These are phyloP conservation scores for Orobanche coerulescens DNA, from an alignment of 257 asterid species.

Conservation along the genomic window DNA sequence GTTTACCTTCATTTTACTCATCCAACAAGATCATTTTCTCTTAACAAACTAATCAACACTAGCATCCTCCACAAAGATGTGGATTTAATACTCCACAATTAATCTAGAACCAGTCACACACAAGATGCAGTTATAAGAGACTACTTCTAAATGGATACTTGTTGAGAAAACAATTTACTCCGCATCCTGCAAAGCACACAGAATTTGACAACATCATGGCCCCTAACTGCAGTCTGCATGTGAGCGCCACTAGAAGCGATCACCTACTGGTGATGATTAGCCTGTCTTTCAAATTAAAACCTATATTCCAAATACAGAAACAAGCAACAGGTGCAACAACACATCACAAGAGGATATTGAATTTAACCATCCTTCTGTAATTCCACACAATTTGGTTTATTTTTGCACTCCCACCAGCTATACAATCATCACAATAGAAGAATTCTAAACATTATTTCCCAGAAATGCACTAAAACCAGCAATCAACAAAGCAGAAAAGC, in stretches of 20 bases:
- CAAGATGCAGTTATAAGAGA: background rate
- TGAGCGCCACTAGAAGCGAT: background rate
- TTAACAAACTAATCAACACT: background rate
- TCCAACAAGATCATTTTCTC: background rate
- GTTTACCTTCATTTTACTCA: background rate
- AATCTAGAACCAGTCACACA: slow-evolving; percentile 6
- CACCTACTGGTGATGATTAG: background rate
- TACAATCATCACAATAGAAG: slow-evolving; percentile 8
- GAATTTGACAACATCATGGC: background rate
- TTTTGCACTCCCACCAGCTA: background rate
- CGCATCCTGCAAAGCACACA: slow-evolving; percentile 5
- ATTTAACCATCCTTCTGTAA: background rate
- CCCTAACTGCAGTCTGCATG: background rate
- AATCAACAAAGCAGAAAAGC: background rate
- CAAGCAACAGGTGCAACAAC: slow-evolving; percentile 5
- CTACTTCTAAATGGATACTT: background rate
- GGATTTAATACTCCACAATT: background rate
- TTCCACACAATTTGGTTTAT: background rate
- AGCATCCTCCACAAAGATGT: slow-evolving; percentile 6
- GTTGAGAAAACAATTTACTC: background rate
- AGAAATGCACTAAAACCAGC: background rate
- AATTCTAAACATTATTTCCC: background rate
- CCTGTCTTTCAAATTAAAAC: background rate
- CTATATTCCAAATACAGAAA: slow-evolving; percentile 1
- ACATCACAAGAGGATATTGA: background rate